These are phyloP conservation scores for Cyclocybe cylindracea DNA, from an alignment of 768 basidiomycete species.

Conservation along the genomic window DNA sequence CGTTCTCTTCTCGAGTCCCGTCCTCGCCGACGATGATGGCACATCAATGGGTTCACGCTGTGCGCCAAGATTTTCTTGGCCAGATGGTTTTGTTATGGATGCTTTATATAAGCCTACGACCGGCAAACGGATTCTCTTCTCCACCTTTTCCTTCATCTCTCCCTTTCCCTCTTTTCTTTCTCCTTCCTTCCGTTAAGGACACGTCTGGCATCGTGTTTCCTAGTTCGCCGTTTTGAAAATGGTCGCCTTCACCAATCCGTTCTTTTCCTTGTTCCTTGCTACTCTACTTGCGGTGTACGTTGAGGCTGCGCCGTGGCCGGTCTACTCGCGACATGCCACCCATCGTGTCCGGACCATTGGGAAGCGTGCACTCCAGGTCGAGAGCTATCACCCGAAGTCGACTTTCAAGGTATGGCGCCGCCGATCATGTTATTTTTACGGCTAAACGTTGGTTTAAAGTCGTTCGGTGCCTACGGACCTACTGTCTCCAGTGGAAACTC, in stretches of 20 bases:
- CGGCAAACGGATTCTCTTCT: too few relatives aligned
- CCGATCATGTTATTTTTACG: background rate
- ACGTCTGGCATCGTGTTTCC: too few relatives aligned
- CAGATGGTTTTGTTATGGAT: too few relatives aligned
- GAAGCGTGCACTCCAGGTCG: conserved; percentile 18
- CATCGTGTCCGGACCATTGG: conserved; percentile 29
- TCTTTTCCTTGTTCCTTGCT: conserved; percentile 26
- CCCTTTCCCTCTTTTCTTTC: background rate
- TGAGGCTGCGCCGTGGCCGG: conserved; percentile 34
- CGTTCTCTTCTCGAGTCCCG: too few relatives aligned
- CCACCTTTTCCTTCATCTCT: too few relatives aligned
- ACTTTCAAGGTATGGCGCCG: conserved; percentile 18
- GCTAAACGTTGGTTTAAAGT: conserved; percentile 4
- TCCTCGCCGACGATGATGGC: too few relatives aligned
- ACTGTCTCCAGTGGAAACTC: background rate
- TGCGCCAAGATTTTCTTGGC: too few relatives aligned
- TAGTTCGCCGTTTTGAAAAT: conserved; percentile 26
- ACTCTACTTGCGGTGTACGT: conserved; percentile 19
- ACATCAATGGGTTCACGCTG: too few relatives aligned
- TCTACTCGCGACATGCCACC: conserved; percentile 27
- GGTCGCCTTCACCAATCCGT: conserved; percentile 23
- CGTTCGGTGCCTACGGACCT: conserved; percentile 3
- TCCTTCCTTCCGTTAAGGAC: background rate
- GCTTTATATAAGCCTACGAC: too few relatives aligned
- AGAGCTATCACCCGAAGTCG: conserved; percentile 20